A percentile compares a stretch with the other conserved stretches of the same genome.
phyloP scores from a whole-genome alignment of 1,284 basidiomycete genomes.

The Leccinum solheimii region DNA sequence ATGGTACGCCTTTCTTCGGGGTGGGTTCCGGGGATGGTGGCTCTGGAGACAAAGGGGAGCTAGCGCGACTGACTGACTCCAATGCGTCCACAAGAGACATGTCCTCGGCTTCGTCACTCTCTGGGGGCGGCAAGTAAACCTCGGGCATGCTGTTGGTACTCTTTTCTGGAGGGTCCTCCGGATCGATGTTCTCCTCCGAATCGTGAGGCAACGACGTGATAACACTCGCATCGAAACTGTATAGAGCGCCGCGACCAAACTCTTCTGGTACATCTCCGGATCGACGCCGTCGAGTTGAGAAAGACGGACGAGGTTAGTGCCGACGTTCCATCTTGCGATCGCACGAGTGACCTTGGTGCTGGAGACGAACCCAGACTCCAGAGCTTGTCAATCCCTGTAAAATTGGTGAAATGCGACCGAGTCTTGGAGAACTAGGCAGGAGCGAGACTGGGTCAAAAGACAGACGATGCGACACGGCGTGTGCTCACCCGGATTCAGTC shows the following conservation, averaged over 20 bases:
- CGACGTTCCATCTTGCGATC: too few species aligned
- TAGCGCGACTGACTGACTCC: conserved; percentile 55
- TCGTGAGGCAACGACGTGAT: conserved; percentile 55
- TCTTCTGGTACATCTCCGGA: too few species aligned
- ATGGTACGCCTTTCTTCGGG: conserved; percentile 49
- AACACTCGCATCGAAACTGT: conserved; percentile 60
- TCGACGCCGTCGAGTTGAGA: too few species aligned
- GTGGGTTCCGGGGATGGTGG: conserved; percentile 41
- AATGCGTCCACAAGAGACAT: conserved; percentile 61
- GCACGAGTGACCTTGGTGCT: too few species aligned
- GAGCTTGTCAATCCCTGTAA: too few species aligned
- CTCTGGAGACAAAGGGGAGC: conserved; percentile 47
- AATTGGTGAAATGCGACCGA: too few species aligned
- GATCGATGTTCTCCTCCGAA: conserved; percentile 40
- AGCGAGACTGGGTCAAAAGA: too few species aligned
- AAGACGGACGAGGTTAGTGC: too few species aligned
- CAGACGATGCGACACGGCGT: too few species aligned
- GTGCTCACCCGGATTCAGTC: too few species aligned
- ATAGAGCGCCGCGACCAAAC: conserved; percentile 31
- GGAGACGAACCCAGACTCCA: too few species aligned
- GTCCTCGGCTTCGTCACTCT: conserved; percentile 42
- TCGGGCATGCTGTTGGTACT: conserved; percentile 53
- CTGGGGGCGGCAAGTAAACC: conserved; percentile 49
- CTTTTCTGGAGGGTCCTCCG: conserved; percentile 38
- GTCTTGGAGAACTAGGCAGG: too few species aligned